phyloP scores from a whole-genome alignment of 176 grass and related monocot genomes.

The Cymbopogon citratus region DNA sequence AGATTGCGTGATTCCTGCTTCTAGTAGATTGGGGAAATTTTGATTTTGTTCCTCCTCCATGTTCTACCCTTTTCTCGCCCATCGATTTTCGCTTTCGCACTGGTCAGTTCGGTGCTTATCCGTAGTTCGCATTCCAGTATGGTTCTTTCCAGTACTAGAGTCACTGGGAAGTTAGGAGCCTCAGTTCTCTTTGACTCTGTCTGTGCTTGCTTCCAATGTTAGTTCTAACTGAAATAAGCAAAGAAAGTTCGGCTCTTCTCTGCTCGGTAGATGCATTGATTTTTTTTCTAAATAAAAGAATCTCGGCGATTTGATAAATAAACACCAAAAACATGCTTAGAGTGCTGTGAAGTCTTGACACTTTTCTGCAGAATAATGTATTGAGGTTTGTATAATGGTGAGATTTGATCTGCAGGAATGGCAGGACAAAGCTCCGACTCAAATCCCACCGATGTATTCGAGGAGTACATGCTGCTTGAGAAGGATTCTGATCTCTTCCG shows the following conservation, averaged over 20 bases:
- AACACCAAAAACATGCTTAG: neutral
- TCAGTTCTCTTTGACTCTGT: neutral
- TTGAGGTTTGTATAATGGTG: neutral
- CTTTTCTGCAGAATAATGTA: neutral
- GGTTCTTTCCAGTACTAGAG: neutral
- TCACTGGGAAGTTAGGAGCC: neutral
- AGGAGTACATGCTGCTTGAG: slow-evolving; percentile 94
- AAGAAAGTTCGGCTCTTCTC: neutral
- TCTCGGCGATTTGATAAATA: neutral
- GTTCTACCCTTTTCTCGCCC: neutral
- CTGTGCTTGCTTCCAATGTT: neutral
- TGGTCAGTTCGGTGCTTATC: neutral
- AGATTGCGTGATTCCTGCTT: slow-evolving; percentile 7
- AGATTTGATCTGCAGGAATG: slow-evolving; percentile 38
- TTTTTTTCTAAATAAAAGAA: neutral
- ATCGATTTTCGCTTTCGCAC: neutral
- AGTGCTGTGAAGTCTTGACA: neutral
- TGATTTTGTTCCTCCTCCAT: neutral
- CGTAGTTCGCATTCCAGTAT: neutral
- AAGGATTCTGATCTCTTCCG: slow-evolving; percentile 65
- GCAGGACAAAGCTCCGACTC: slow-evolving; percentile 39
- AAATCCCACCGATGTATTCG: slow-evolving; percentile 53
- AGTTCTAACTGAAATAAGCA: neutral
- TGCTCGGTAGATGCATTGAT: neutral
- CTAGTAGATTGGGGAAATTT: neutral